Percentiles rank a stretch among this genome's conserved stretches.
Conservation (phyloP, 768 basidiomycete genomes). For the Lentinula raphanica region DNA sequence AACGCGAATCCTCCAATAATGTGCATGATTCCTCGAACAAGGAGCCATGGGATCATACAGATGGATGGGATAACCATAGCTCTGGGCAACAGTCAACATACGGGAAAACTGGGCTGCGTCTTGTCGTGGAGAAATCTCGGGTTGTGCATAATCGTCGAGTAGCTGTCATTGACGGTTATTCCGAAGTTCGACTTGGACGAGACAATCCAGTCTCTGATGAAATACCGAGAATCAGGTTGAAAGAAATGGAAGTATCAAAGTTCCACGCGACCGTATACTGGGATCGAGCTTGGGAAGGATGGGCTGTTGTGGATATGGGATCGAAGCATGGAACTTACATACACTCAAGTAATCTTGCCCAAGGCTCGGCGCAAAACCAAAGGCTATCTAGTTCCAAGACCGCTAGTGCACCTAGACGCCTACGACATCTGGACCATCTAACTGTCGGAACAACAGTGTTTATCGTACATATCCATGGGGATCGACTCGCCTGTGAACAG, state of each 20-base stretch:
- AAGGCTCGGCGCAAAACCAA: constrained; percentile 24
- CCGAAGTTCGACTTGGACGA: constrained; percentile 70
- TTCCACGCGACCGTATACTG: constrained; percentile 72
- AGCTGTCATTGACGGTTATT: constrained; percentile 41
- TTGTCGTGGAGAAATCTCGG: constrained; percentile 52
- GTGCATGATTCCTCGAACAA: constrained; percentile 33
- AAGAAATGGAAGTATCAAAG: constrained; percentile 83
- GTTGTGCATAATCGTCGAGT: constrained; percentile 49
- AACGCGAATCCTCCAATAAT: not conserved
- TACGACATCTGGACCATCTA: constrained; percentile 61
- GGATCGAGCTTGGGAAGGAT: constrained; percentile 53
- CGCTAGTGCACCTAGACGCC: constrained; percentile 61
- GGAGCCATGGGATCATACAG: constrained; percentile 44
- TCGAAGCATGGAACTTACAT: constrained; percentile 81
- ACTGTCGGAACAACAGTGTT: constrained; percentile 71
- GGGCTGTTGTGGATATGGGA: constrained; percentile 81
- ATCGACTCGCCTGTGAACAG: constrained; percentile 53
- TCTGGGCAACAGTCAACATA: constrained; percentile 9
- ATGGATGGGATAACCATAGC: not conserved
- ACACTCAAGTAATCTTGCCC: constrained; percentile 20
- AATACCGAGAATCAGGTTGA: constrained; percentile 64
- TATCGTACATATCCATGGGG: constrained; percentile 61
- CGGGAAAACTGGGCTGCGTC: constrained; percentile 26
- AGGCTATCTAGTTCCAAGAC: constrained; percentile 61
- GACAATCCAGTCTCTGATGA: constrained; percentile 48